Conservation (phyloP, 2,329 filamentous ascomycete species). For the Arthrobotrys conoides region DNA sequence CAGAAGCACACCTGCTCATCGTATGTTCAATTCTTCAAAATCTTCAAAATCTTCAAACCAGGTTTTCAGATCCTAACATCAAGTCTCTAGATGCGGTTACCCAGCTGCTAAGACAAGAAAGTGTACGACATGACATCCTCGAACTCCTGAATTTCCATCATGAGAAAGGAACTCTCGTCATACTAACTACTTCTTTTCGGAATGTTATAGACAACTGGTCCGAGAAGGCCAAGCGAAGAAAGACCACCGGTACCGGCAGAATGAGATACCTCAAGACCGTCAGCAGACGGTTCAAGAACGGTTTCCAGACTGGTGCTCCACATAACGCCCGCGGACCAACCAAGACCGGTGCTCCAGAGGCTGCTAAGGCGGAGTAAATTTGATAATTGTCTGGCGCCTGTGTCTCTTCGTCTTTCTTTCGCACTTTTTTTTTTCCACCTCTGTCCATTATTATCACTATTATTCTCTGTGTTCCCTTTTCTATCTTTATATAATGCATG, state of each 20-base stretch:
- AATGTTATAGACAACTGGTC: conserved; percentile 88
- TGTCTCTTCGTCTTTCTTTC: conserved; percentile 23
- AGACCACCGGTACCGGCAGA: conserved; percentile 97
- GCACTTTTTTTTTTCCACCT: conserved; percentile 16
- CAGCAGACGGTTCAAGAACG: conserved; percentile 95
- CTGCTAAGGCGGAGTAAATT: conserved; percentile 62
- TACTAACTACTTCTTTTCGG: conserved; percentile 55
- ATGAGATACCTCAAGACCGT: conserved; percentile 95
- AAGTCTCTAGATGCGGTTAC: conserved; percentile 83
- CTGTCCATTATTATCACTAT: conserved; percentile 19
- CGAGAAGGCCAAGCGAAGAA: conserved; percentile 99
- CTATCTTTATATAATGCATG: conserved; percentile 58
- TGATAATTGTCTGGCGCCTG: conserved; percentile 7
- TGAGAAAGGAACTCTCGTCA: background rate
- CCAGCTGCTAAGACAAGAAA: conserved; percentile 96
- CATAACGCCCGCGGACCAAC: conserved; percentile 82
- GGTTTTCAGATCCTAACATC: conserved; percentile 14
- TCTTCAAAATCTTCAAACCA: background rate
- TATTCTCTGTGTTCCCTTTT: conserved; percentile 9
- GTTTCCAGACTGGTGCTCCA: conserved; percentile 91
- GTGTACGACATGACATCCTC: conserved; percentile 78
- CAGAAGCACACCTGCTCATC: conserved; percentile 98
- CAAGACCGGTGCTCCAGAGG: conserved; percentile 62
- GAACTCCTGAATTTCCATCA: background rate
- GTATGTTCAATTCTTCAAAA: conserved; percentile 58